Evolutionary conservation across 768 basidiomycete genomes (phyloP).

Genomic region (Tulasnella sp.): DNA sequence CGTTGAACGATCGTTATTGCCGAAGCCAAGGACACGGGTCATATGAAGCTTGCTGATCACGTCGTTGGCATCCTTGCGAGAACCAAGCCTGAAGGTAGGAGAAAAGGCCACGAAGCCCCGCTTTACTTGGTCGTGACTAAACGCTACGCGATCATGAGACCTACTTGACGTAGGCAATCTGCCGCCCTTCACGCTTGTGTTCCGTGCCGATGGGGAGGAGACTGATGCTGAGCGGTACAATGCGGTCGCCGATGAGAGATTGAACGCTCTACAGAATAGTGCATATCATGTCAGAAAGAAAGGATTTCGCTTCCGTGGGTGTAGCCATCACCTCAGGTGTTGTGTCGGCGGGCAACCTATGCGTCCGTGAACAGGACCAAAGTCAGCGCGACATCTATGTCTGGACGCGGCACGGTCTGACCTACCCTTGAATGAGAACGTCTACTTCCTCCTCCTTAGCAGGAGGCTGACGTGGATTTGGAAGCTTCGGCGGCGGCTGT

Average conservation of each 20-base stretch:
- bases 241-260: constrained; percentile 14
- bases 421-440: constrained; percentile 26
- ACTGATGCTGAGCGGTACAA: constrained; percentile 8
- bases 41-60: constrained; percentile 11
- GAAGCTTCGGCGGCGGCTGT: neutral
- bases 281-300: neutral
- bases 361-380: neutral
- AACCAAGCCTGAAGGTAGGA: neutral
- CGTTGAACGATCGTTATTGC: neutral
- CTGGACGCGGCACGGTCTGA: neutral
- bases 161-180: constrained; percentile 20
- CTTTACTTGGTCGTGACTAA: no score
- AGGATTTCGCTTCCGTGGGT: neutral
- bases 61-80: constrained; percentile 18
- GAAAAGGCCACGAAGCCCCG: neutral
- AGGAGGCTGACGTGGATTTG: neutral
- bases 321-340: neutral
- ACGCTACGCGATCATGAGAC: neutral
- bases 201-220: constrained; percentile 27
- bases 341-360: neutral
- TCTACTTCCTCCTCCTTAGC: constrained; percentile 13
- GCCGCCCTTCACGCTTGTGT: neutral
- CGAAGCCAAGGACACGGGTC: constrained; percentile 9
- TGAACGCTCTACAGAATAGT: neutral
- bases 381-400: neutral